Conservation (phyloP, 2,329 filamentous ascomycete species). For the Penicillium psychrosexuale region DNA sequence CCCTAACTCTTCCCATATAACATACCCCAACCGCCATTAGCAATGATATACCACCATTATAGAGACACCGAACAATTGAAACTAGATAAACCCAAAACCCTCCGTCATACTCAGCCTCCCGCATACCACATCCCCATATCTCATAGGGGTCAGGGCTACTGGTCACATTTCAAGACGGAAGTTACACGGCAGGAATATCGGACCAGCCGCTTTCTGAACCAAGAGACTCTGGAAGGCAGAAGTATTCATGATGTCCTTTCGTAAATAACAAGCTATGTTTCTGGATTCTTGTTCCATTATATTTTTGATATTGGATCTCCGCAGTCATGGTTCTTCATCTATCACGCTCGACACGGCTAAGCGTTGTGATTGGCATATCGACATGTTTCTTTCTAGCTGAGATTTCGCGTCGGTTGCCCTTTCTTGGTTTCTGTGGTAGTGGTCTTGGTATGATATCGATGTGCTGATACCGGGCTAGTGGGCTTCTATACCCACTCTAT, state of each 20-base stretch:
- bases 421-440: background rate
- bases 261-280: background rate
- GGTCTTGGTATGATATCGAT: background rate
- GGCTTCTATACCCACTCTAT: conserved; percentile 69
- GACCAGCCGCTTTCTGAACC: conserved; percentile 3
- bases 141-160: conserved; percentile 4
- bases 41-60: background rate
- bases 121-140: conserved; percentile 12
- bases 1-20: background rate
- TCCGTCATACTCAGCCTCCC: background rate
- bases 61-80: background rate
- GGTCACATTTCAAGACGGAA: background rate
- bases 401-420: conserved; percentile 26
- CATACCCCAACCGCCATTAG: background rate
- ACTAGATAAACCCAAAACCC: background rate
- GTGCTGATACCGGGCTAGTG: conserved; percentile 40
- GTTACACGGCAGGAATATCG: conserved; percentile 12
- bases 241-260: background rate
- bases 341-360: conserved; percentile 31
- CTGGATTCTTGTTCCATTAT: background rate
- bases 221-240: background rate
- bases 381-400: conserved; percentile 33
- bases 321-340: conserved; percentile 25
- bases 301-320: background rate
- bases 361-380: conserved; percentile 31